phyloP scores from a whole-genome alignment of 2,329 filamentous ascomycete genomes.

The Colletotrichum costaricense region DNA sequence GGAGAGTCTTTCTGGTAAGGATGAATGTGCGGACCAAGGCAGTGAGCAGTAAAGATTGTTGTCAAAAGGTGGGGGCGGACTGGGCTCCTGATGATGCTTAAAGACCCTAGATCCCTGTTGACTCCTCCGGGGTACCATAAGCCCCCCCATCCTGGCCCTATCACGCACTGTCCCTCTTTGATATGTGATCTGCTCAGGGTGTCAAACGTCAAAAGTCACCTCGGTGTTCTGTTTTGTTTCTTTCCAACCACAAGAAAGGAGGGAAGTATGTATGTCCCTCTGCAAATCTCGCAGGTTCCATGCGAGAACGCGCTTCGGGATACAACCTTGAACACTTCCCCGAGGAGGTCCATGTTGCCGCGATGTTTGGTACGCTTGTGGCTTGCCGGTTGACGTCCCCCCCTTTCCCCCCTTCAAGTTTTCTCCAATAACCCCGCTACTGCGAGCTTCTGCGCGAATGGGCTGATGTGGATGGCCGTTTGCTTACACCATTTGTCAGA shows the following conservation, averaged over 20 bases:
- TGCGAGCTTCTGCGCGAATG: slow-evolving; percentile 22
- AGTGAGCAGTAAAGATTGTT: neutral
- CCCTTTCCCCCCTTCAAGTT: neutral
- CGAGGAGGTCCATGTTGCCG: neutral
- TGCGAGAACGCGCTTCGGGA: neutral
- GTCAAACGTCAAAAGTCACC: neutral
- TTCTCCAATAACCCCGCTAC: slow-evolving; percentile 1
- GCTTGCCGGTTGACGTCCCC: too few relatives aligned
- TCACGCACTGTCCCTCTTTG: slow-evolving; percentile 4
- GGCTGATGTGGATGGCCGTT: slow-evolving; percentile 12
- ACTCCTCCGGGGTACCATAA: slow-evolving; percentile 11
- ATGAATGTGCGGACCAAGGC: neutral
- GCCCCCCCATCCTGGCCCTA: slow-evolving; percentile 9
- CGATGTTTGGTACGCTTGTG: neutral
- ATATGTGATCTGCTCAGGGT: slow-evolving; percentile 14
- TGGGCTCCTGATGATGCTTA: neutral
- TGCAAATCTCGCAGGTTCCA: neutral
- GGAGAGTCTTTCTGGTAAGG: too few relatives aligned
- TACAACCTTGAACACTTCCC: neutral
- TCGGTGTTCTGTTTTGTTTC: neutral
- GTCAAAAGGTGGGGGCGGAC: slow-evolving; percentile 21
- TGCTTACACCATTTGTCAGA: slow-evolving; percentile 10
- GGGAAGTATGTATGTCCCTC: neutral
- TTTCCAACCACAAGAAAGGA: neutral
- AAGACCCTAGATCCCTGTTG: slow-evolving; percentile 20